Evolutionary conservation across 805 yeast genomes (phyloP), one percentile per base, ranked within the genome.

Genomic region (Hanseniaspora mollemarum): DNA sequence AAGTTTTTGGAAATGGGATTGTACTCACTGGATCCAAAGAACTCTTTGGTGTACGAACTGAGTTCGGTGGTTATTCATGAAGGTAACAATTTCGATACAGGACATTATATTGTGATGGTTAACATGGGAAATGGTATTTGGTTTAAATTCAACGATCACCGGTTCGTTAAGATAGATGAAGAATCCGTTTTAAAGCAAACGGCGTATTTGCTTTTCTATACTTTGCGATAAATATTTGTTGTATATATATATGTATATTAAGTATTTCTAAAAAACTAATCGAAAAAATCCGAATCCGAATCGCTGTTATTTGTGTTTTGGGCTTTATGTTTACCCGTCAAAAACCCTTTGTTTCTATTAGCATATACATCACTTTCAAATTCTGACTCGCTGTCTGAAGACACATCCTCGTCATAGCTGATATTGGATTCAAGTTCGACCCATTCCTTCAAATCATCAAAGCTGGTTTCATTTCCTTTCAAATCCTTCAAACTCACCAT

Each of bases 71-170:
- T 92, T 9, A 79, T 87, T 58, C 98, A 92, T 64, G 80, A 79
- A 31, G 99, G 99, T 1, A 80, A 90, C 18, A 92, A 90, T 6
- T 48, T 48, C 33, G 87, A 87, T 62, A 92, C 96, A 1, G 99
- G 99, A 10, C 99, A 92, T 64, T 92, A 92, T 63, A 75, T 88
- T 13, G 81, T 92, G 16, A 73, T 81, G 59, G 75, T 85, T 54
- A 90, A 88, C 61, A 76, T 72, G 50, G 69, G 76, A n/a, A 74
- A 76, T 38, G 83, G 87, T 2, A 72, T 75, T 58, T 92, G 99
- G 99, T 83, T 83, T 62, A 80, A 78, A 62, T 88, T 87, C 62
- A 96, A 92, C 61, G 99, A 92, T 67, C 79, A 92, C 16, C 78
- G 80, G 59, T 83, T 92, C 13, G 76, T 87, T 1, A 63, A 77